Evolutionary conservation across 352 stramenopile genomes (phyloP).

Genomic region (Pythium aquatile): DNA sequence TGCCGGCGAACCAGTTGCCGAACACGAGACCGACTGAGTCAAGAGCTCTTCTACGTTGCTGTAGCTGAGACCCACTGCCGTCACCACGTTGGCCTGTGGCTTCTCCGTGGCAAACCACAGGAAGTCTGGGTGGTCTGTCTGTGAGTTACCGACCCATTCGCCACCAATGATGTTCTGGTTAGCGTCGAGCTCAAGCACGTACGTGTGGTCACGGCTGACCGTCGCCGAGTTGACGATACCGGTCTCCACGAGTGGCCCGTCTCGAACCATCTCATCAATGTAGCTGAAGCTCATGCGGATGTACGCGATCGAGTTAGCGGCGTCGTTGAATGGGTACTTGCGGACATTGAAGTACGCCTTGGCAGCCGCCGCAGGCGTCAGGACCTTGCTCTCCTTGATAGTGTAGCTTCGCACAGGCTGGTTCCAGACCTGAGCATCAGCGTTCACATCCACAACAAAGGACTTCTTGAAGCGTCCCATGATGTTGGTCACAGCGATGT

Average conservation of each 20-base stretch:
- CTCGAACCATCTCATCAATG: slow-evolving; percentile 37
- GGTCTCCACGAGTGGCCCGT: slow-evolving; percentile 41
- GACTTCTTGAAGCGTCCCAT: slow-evolving; percentile 33
- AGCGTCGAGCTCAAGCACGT: slow-evolving; percentile 60
- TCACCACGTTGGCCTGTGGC: slow-evolving; percentile 7
- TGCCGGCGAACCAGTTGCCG: slow-evolving; percentile 16
- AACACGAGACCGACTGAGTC: no score
- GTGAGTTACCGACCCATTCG: slow-evolving; percentile 57
- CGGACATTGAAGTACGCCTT: slow-evolving; percentile 3
- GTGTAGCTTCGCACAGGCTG: slow-evolving; percentile 49
- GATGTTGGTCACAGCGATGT: slow-evolving; percentile 34
- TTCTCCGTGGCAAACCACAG: slow-evolving; percentile 45
- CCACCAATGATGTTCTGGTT: slow-evolving; percentile 58
- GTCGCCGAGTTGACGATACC: slow-evolving; percentile 42
- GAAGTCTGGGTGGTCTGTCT: slow-evolving; percentile 58
- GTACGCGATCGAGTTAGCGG: no score
- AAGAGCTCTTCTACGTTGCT: slow-evolving; percentile 1
- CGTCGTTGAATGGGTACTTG: slow-evolving; percentile 41
- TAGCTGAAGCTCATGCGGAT: no score
- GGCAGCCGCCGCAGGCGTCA: slow-evolving; percentile 29
- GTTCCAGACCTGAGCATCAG: slow-evolving; percentile 46
- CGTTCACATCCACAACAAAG: slow-evolving; percentile 40
- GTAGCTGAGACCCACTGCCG: slow-evolving; percentile 15
- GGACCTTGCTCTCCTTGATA: slow-evolving; percentile 33
- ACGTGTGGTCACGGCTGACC: slow-evolving; percentile 52